phyloP scores from a whole-genome alignment of 2,329 filamentous ascomycete species.

The Beauveria sp. region DNA sequence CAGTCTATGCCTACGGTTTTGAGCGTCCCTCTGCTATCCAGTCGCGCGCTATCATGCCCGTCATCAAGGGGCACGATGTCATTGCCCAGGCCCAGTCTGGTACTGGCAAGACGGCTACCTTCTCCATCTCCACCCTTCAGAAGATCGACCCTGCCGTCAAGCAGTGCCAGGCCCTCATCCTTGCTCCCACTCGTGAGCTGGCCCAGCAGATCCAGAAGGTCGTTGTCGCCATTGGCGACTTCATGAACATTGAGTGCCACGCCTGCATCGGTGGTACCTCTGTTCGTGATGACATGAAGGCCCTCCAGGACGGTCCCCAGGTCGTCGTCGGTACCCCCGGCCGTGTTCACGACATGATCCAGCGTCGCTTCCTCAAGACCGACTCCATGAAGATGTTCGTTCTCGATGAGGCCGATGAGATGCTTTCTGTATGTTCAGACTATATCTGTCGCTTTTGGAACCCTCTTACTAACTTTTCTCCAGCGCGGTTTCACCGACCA shows the following conservation, averaged over 20 bases:
- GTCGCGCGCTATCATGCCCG: constrained; percentile 99
- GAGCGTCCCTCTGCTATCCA: constrained; percentile 99
- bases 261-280: constrained; percentile 98
- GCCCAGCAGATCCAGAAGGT: constrained; percentile 99
- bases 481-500: constrained; percentile 98
- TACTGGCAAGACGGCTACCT: constrained; percentile 99
- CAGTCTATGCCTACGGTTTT: constrained; percentile 98
- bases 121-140: constrained; percentile 98
- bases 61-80: constrained; percentile 99
- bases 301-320: constrained; percentile 90
- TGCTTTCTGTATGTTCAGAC: constrained; percentile 68
- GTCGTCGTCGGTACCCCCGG: constrained; percentile 96
- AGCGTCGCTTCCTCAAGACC: constrained; percentile 93
- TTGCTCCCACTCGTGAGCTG: constrained; percentile 95
- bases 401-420: constrained; percentile 98
- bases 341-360: constrained; percentile 99
- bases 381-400: constrained; percentile 99
- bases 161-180: constrained; percentile 95
- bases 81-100: constrained; percentile 99
- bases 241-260: constrained; percentile 99
- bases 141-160: constrained; percentile 95
- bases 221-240: constrained; percentile 96
- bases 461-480: constrained; percentile 25
- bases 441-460: neutral
- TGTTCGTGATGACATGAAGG: constrained; percentile 98